Evolutionary conservation across 1,284 basidiomycete genomes (phyloP), one percentile per base, ranked within the genome.

Genomic region (Ustilago trichophora): DNA sequence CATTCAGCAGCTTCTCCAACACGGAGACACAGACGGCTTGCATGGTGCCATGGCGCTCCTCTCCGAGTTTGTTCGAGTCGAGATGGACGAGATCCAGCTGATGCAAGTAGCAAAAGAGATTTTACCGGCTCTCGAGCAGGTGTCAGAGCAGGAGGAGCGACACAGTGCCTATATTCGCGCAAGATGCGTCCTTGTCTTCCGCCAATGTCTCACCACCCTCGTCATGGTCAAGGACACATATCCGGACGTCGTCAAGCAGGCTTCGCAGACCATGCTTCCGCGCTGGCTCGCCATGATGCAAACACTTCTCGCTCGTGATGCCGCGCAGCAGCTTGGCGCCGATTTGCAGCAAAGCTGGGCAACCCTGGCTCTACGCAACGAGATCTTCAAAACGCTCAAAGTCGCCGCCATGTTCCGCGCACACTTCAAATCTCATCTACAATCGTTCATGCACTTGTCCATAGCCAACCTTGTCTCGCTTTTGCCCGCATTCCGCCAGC

Each of bases 171-270:
- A 64, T 31, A 55, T 75, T 6, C 62, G 93, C 31, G 88, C 93
- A 0, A 87, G 91, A 38, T 89, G 92, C 2, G 85, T 98, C 12
- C 87, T 89, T 11, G 92, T 97, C 31, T 97, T 97, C 83, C 86
- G 90, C 25, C 92, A 98, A 84, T 92, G 93, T 76, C 85, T 97
- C 12, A 87, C 88, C 49, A 90, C 92, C 9, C 85, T 98, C 16
- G 93, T 89, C 82, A 98, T 94, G 89, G 92, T 98, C 57, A 93
- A 92, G 80, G 92, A 93, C 36, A 89, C 91, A 72, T 90, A 93
- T 73, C 91, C 93, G 0, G 87, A 90, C 43, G 87, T 91, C 0
- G 91, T 92, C 37, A 90, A 91, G 75, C 88, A 91, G 73, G 92
- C 93, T 0, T 87, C 88, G 12, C 87, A 87, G 25, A 87, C 87